phyloP scores from a whole-genome alignment of 208 protist genomes.

The Leishmania tarentolae region DNA sequence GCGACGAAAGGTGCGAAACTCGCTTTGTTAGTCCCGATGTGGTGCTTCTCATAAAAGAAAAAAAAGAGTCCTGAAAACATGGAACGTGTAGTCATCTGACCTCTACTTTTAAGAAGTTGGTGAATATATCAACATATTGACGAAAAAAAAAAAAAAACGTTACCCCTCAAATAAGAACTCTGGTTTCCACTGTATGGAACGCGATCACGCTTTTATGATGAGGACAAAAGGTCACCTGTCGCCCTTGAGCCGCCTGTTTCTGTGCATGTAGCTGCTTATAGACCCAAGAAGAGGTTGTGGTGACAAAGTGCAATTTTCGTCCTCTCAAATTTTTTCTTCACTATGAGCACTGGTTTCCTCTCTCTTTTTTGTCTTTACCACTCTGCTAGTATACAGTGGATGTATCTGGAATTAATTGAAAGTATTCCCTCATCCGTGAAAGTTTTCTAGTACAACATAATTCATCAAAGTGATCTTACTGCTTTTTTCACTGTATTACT shows the following conservation, averaged over 20 bases:
- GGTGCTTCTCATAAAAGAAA: constrained; percentile 27
- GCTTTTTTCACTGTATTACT: background rate
- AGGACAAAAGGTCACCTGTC: background rate
- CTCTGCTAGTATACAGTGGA: background rate
- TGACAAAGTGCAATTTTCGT: background rate
- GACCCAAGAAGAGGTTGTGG: background rate
- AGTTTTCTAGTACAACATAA: background rate
- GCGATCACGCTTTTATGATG: background rate
- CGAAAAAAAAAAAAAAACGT: constrained; percentile 2
- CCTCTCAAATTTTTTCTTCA: background rate
- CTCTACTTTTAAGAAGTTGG: background rate
- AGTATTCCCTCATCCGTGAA: background rate
- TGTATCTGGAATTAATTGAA: no score
- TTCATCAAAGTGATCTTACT: background rate
- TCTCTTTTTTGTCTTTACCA: constrained; percentile 3
- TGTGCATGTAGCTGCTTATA: background rate
- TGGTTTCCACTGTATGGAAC: background rate
- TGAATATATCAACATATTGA: background rate
- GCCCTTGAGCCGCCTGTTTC: background rate
- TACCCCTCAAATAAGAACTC: no score
- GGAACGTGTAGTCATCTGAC: background rate
- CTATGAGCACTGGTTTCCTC: background rate
- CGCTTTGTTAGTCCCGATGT: constrained; percentile 31
- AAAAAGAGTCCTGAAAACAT: background rate
- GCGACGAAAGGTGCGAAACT: constrained; percentile 11